Percentiles rank a stretch among this genome's conserved stretches.
phyloP scores from a whole-genome alignment of 2,329 filamentous ascomycete genomes.

The Talaromyces sp. region DNA sequence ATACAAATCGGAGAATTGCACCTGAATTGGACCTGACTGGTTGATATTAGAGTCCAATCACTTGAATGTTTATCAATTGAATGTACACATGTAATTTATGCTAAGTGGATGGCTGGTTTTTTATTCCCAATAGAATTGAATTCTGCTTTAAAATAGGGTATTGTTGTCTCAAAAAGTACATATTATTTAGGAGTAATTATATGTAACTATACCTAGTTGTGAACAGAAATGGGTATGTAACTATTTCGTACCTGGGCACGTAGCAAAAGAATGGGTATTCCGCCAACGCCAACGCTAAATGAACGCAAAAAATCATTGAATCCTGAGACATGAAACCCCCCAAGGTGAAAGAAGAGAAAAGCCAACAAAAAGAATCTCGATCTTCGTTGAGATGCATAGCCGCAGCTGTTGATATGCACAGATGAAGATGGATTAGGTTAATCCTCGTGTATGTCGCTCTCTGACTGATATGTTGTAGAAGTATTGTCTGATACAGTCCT shows the following conservation, averaged over 20 bases:
- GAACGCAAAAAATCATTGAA: neutral
- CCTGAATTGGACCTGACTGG: neutral
- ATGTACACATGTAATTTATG: slow-evolving; percentile 1
- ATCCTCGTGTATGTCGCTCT: neutral
- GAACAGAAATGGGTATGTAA: too few relatives aligned
- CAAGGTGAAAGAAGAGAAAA: neutral
- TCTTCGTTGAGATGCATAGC: neutral
- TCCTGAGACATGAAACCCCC: neutral
- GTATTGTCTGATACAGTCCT: neutral
- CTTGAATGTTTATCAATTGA: neutral
- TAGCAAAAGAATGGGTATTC: neutral
- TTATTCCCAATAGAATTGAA: neutral
- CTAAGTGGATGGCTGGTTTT: neutral
- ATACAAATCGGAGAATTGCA: neutral
- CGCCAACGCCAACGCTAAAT: slow-evolving; percentile 15
- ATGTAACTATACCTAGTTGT: neutral
- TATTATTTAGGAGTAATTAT: neutral
- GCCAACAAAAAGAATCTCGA: neutral
- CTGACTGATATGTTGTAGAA: neutral
- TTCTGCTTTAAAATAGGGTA: neutral
- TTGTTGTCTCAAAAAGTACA: too few relatives aligned
- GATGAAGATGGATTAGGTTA: neutral
- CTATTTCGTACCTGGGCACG: neutral
- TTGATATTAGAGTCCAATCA: neutral
- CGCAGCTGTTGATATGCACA: neutral